A percentile compares a stretch with the other conserved stretches of the same genome.
phyloP scores from a whole-genome alignment of 306 rosid genomes.

The Cyamopsis tetragonoloba region DNA sequence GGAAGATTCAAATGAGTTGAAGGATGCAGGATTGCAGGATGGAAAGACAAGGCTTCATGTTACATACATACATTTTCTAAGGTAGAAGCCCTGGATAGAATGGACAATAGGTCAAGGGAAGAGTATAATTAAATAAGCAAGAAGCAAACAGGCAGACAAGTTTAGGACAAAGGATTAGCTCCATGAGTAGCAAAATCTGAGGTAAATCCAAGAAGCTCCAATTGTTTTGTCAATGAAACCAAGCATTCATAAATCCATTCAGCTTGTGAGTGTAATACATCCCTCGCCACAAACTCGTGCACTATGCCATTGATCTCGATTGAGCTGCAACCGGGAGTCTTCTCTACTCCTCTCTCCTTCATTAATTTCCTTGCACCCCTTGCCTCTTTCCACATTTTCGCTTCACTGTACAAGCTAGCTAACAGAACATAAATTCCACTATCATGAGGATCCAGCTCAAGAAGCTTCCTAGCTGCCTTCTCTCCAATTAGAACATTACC shows the following conservation, averaged over 20 bases:
- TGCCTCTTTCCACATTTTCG: constrained; percentile 64
- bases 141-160: constrained; percentile 10
- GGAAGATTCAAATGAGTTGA: constrained; percentile 8
- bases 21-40: neutral
- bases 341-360: constrained; percentile 57
- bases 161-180: constrained; percentile 17
- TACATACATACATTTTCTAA: neutral
- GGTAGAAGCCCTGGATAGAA: neutral
- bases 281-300: constrained; percentile 50
- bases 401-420: constrained; percentile 64
- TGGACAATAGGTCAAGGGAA: neutral
- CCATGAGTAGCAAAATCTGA: neutral
- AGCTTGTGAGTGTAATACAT: constrained; percentile 43
- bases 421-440: constrained; percentile 71
- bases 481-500: constrained; percentile 61
- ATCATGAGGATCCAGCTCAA: constrained; percentile 71
- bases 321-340: constrained; percentile 72
- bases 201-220: constrained; percentile 29
- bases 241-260: constrained; percentile 46
- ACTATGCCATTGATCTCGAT: constrained; percentile 60
- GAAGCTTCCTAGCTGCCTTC: constrained; percentile 65
- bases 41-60: neutral
- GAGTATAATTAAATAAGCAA: constrained; percentile 12
- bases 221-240: constrained; percentile 48
- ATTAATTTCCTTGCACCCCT: constrained; percentile 41